Evolutionary conservation across 2,329 filamentous ascomycete genomes (phyloP).

Genomic region (Pestalotiopsis sp.): DNA sequence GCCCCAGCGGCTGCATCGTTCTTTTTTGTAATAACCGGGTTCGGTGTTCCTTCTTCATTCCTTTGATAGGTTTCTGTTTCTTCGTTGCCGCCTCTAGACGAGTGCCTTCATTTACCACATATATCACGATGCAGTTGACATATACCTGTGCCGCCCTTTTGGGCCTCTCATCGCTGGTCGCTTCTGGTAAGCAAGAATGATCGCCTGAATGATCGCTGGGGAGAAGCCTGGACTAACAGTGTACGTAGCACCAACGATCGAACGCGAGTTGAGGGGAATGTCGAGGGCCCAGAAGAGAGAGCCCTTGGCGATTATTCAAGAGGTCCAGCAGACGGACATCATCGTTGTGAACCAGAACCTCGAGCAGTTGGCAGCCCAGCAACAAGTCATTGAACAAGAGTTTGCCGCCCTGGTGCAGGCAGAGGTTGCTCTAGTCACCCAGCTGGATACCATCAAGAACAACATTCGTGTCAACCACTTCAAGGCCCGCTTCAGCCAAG

Average conservation of each 20-base stretch:
- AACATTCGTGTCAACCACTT: constrained; percentile 45
- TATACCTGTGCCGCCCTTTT: constrained; percentile 23
- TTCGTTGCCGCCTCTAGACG: constrained; percentile 29
- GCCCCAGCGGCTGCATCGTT: constrained; percentile 19
- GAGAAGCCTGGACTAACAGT: constrained; percentile 17
- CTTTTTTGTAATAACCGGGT: constrained; percentile 15
- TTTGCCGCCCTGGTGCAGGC: constrained; percentile 40
- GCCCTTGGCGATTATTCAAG: constrained; percentile 31
- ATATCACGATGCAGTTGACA: constrained; percentile 23
- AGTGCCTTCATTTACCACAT: constrained; percentile 16
- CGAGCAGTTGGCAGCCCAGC: constrained; percentile 36
- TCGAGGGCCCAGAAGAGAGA: constrained; percentile 26
- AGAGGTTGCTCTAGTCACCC: constrained; percentile 37
- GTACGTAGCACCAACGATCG: constrained; percentile 26
- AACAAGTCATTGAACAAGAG: constrained; percentile 37
- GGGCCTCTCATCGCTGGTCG: constrained; percentile 24
- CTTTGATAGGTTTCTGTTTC: constrained; percentile 28
- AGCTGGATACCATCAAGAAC: constrained; percentile 44
- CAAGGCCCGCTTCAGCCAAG: constrained; percentile 37
- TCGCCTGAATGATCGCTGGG: constrained; percentile 5
- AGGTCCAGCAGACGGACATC: constrained; percentile 38
- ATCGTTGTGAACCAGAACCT: constrained; percentile 40
- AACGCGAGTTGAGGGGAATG: constrained; percentile 26
- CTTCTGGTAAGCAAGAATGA: constrained; percentile 21
- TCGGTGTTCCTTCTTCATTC: constrained; percentile 18